These are phyloP conservation scores for Dothistroma septosporum DNA, from an alignment of 2,329 filamentous ascomycete genomes.

Conservation along the genomic window DNA sequence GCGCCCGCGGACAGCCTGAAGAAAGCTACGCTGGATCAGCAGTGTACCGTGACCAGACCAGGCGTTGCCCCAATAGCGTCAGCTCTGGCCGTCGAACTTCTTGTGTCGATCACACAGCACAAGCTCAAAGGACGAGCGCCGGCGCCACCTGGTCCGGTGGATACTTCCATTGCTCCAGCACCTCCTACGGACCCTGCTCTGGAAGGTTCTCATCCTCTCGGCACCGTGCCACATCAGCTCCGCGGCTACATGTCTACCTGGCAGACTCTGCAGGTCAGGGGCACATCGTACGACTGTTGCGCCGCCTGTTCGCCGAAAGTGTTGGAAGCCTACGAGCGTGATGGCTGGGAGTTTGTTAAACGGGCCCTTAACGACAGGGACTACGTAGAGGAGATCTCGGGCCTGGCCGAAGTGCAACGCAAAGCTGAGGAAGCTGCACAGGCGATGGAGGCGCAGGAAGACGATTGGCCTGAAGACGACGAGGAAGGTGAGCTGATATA, in stretches of 20 bases:
- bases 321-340: slow-evolving; percentile 60
- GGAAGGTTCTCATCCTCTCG: slow-evolving; percentile 51
- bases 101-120: slow-evolving; percentile 80
- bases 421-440: slow-evolving; percentile 44
- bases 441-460: slow-evolving; percentile 60
- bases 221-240: slow-evolving; percentile 73
- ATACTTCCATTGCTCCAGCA: slow-evolving; percentile 28
- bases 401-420: slow-evolving; percentile 63
- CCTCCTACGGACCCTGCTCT: slow-evolving; percentile 32
- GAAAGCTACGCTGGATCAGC: slow-evolving; percentile 92
- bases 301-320: slow-evolving; percentile 73
- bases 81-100: slow-evolving; percentile 80
- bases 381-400: slow-evolving; percentile 73
- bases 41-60: slow-evolving; percentile 93
- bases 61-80: slow-evolving; percentile 91
- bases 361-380: slow-evolving; percentile 69
- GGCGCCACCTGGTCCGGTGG: slow-evolving; percentile 29
- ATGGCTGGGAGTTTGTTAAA: slow-evolving; percentile 74
- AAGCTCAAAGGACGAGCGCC: slow-evolving; percentile 41
- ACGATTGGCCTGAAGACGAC: slow-evolving; percentile 48
- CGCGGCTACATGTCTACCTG: slow-evolving; percentile 73
- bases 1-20: slow-evolving; percentile 90
- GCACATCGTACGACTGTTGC: slow-evolving; percentile 73
- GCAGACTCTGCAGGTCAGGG: slow-evolving; percentile 67
- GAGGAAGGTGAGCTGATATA: slow-evolving; percentile 49